Evolutionary conservation across 1,284 basidiomycete genomes (phyloP).

Genomic region (Moesziomyces antarcticus): DNA sequence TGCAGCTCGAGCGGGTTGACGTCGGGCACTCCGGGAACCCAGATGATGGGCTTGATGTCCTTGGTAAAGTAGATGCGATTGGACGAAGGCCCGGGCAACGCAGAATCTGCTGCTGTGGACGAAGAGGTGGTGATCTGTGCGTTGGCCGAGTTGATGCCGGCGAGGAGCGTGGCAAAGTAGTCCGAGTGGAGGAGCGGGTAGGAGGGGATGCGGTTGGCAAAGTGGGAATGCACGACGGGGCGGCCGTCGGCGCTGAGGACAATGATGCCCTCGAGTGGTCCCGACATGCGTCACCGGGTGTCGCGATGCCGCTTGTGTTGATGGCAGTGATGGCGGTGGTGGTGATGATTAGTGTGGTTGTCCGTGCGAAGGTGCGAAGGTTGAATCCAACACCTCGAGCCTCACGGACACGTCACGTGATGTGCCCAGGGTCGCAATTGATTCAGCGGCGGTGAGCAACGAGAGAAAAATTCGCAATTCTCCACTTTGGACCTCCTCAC

Average conservation of each 20-base stretch:
- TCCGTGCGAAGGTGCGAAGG: not conserved
- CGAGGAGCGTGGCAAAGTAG: conserved; percentile 79
- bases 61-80: conserved; percentile 44
- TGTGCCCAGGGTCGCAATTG: conserved; percentile 3
- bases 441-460: not conserved
- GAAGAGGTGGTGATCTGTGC: conserved; percentile 32
- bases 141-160: conserved; percentile 41
- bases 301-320: not conserved
- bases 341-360: not conserved
- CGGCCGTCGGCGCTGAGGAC: conserved; percentile 85
- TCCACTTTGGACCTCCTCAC: conserved; percentile 21
- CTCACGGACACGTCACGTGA: conserved; percentile 21
- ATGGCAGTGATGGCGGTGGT: conserved; percentile 2
- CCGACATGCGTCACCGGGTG: conserved; percentile 14
- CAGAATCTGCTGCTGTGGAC: not conserved
- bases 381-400: conserved; percentile 2
- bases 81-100: conserved; percentile 17
- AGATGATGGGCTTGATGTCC: conserved; percentile 51
- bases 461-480: conserved; percentile 25
- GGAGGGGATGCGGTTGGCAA: conserved; percentile 79
- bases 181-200: conserved; percentile 89
- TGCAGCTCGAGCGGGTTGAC: conserved; percentile 32
- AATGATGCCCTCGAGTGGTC: conserved; percentile 82
- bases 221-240: conserved; percentile 90
- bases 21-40: conserved; percentile 54